Conservation (phyloP, 345 rosid genomes). For the Camelina laxa region DNA sequence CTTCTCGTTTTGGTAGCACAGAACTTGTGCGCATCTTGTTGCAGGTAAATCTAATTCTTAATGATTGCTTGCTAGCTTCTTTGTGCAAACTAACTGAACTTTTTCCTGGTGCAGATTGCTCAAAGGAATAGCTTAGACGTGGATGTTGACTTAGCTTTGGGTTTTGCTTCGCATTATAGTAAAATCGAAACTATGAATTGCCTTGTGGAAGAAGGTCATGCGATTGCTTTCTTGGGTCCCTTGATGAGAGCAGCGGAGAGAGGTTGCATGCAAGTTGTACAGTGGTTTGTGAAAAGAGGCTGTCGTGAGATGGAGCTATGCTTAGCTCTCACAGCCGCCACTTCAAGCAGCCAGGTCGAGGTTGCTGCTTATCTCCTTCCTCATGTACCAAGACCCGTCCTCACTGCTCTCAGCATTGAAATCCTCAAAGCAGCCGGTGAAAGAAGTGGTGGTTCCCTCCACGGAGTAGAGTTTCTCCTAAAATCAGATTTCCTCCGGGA, state of each 20-base stretch:
- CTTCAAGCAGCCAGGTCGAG: conserved; percentile 87
- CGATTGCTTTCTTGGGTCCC: conserved; percentile 89
- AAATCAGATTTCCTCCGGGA: conserved; percentile 83
- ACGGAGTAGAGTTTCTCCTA: conserved; percentile 92
- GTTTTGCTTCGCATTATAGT: conserved; percentile 92
- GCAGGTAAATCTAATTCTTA: conserved; percentile 58
- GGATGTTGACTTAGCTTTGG: conserved; percentile 91
- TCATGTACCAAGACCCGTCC: conserved; percentile 84
- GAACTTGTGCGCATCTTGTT: conserved; percentile 93
- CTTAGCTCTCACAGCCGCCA: conserved; percentile 93
- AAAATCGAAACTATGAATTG: conserved; percentile 97
- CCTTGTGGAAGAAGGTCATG: conserved; percentile 96
- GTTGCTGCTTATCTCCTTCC: conserved; percentile 90
- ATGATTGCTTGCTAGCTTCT: conserved; percentile 11
- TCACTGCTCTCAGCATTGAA: conserved; percentile 88
- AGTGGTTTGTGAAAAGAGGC: conserved; percentile 91
- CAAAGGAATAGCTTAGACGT: conserved; percentile 97
- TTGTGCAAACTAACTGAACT: conserved; percentile 8
- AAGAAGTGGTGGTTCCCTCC: conserved; percentile 84
- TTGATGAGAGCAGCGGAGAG: conserved; percentile 97
- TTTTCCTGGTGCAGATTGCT: conserved; percentile 65
- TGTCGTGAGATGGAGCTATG: conserved; percentile 96
- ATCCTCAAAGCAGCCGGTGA: conserved; percentile 97
- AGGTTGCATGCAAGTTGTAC: conserved; percentile 93
- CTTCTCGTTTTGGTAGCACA: conserved; percentile 98